A percentile compares a stretch with the other conserved stretches of the same genome.
These are phyloP conservation scores for Thermoascus crustaceus DNA, from an alignment of 2,329 filamentous ascomycete genomes.

Conservation along the genomic window DNA sequence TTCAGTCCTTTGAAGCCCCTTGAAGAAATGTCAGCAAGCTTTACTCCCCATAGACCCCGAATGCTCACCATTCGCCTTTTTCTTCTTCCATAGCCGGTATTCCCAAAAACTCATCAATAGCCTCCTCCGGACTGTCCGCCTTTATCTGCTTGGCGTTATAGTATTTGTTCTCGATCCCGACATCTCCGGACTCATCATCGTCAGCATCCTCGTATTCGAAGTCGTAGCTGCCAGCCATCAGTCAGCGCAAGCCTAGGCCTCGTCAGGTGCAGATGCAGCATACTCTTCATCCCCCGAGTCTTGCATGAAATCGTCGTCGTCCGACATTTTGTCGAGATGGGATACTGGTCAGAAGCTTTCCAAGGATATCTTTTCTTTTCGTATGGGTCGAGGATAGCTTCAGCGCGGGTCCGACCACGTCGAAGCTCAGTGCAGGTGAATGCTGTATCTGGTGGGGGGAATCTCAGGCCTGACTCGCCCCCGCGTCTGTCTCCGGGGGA, in stretches of 20 bases:
- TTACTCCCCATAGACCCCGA: neutral
- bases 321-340: constrained; percentile 52
- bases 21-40: constrained; percentile 8
- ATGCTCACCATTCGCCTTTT: constrained; percentile 77
- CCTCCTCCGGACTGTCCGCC: constrained; percentile 72
- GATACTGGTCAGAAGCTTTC: neutral
- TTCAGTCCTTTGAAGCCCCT: constrained; percentile 94
- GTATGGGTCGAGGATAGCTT: neutral
- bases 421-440: no score
- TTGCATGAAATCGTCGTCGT: constrained; percentile 88
- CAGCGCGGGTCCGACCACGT: no score
- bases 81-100: constrained; percentile 76
- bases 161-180: constrained; percentile 98
- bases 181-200: constrained; percentile 76
- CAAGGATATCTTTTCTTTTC: neutral
- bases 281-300: constrained; percentile 83
- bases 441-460: no score
- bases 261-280: constrained; percentile 18
- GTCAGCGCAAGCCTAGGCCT: constrained; percentile 16
- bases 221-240: constrained; percentile 57
- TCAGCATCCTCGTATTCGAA: constrained; percentile 97
- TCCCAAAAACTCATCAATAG: constrained; percentile 84
- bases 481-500: no score
- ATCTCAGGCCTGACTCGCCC: no score
- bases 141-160: constrained; percentile 99